Percentiles rank a stretch among this genome's conserved stretches.
phyloP scores from a whole-genome alignment of 345 rosid species.

The Combretum micranthum region DNA sequence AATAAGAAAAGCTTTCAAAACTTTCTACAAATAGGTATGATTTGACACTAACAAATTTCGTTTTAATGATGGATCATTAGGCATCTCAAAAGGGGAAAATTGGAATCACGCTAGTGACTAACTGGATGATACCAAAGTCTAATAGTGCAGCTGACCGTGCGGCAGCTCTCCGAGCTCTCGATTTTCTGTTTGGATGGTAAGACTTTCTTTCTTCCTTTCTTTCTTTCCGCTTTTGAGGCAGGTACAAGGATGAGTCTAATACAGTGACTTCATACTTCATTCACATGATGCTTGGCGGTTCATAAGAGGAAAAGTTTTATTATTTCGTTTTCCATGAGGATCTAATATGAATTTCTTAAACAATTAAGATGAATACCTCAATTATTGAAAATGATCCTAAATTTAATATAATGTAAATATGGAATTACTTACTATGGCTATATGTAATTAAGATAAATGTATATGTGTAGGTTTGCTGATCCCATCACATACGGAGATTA shows the following conservation, averaged over 20 bases:
- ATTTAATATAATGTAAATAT: not conserved
- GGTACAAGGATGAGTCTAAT: too few relatives aligned
- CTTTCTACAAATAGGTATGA: not conserved
- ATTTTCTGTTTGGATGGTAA: constrained; percentile 19
- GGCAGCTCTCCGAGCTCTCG: constrained; percentile 9
- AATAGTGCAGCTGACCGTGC: constrained; percentile 8
- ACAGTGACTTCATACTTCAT: too few relatives aligned
- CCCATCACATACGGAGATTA: constrained; percentile 56
- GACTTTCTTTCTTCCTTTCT: not conserved
- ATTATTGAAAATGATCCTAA: not conserved
- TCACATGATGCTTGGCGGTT: too few relatives aligned
- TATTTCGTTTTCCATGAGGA: not conserved
- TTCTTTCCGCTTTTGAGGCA: too few relatives aligned
- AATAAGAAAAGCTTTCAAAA: not conserved
- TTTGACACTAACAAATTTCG: not conserved
- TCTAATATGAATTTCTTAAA: not conserved
- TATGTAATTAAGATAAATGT: not conserved
- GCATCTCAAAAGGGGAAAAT: constrained; percentile 30
- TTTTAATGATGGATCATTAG: constrained; percentile 2
- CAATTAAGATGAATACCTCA: not conserved
- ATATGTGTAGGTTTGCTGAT: constrained; percentile 32
- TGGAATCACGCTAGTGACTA: constrained; percentile 17
- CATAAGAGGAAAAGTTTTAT: not conserved
- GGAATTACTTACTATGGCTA: not conserved
- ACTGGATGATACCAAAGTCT: constrained; percentile 24